phyloP scores from a whole-genome alignment of 2,329 filamentous ascomycete genomes.

The Fusarium foetens region DNA sequence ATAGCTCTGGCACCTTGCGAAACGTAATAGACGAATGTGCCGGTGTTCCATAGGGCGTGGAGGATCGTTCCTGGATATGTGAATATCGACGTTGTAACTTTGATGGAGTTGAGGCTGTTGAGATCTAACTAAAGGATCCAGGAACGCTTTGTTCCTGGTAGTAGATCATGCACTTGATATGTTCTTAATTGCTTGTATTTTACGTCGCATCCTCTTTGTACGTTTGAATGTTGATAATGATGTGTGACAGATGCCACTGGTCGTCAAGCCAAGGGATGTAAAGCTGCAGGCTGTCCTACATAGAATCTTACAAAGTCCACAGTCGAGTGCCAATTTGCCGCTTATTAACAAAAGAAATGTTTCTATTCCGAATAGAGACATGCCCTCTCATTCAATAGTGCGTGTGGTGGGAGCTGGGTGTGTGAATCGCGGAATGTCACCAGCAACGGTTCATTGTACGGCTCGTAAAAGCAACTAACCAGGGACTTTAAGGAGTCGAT shows the following conservation, averaged over 20 bases:
- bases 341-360: conserved; percentile 60
- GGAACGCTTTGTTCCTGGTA: conserved; percentile 9
- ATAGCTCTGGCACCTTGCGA: conserved; percentile 18
- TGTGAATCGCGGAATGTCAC: conserved; percentile 21
- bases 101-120: conserved; percentile 54
- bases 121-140: conserved; percentile 54
- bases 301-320: conserved; percentile 62
- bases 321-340: conserved; percentile 55
- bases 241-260: conserved; percentile 31
- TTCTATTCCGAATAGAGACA: conserved; percentile 42
- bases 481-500: neutral
- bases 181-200: conserved; percentile 46
- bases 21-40: conserved; percentile 20
- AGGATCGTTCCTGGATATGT: conserved; percentile 51
- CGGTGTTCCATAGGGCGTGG: conserved; percentile 56
- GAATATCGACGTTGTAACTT: conserved; percentile 51
- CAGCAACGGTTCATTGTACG: neutral
- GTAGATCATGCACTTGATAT: conserved; percentile 33
- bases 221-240: too few relatives aligned
- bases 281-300: conserved; percentile 62
- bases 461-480: too few relatives aligned
- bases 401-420: conserved; percentile 23
- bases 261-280: conserved; percentile 63
- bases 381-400: conserved; percentile 43
- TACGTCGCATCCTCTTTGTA: neutral